Base-by-base conservation (phyloP, 176 grass and related monocot genomes). In the Aegilops bicornis region DNA sequence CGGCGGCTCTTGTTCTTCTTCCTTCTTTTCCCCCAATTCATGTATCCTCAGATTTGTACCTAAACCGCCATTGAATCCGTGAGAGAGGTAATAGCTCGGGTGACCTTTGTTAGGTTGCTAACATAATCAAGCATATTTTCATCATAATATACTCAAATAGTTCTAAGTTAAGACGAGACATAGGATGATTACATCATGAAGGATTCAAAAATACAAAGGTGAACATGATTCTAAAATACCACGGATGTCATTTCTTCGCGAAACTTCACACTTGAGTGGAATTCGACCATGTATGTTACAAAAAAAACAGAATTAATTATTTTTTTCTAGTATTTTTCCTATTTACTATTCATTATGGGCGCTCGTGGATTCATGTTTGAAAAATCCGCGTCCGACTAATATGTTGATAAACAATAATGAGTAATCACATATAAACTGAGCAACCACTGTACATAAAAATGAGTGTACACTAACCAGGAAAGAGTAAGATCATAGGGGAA, bases 401-500 rank as follows among this genome's bases (percentile, higher is more conserved):
- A 58, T n/a, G 25, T 17, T 62, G 11, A 78, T 43, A 32, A 66
- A n/a, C 33, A 45, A 65, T 27, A 48, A 33, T 83, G 39, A 50
- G 40, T 50, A 70, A 59, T 42, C 40, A 33, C 29, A 64, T 17
- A 31, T 45, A 42, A 50, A 86, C 75, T 47, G 31, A 16, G 32
- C 10, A 77, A 78, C 2, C 9, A 47, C 12, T 77, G 48, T 61
- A 8, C 8, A 47, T 54, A 29, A 27, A 70, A 73, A 84, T 70
- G 61, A 19, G 24, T 50, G 33, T 39, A 87, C 3, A 86, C 84
- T 85, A 79, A 98, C 96, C 96, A 79, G 96, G 96, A 84, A 95
- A 98, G 33, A 98, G 81, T 19, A 98, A 87, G 88, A 98, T 93
- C 91, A 93, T 92, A 39, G 96, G 88, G 71, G 35, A 87, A 82